These are phyloP conservation scores for Fibroporia radiculosa DNA, from an alignment of 768 basidiomycete species.

Conservation along the genomic window DNA sequence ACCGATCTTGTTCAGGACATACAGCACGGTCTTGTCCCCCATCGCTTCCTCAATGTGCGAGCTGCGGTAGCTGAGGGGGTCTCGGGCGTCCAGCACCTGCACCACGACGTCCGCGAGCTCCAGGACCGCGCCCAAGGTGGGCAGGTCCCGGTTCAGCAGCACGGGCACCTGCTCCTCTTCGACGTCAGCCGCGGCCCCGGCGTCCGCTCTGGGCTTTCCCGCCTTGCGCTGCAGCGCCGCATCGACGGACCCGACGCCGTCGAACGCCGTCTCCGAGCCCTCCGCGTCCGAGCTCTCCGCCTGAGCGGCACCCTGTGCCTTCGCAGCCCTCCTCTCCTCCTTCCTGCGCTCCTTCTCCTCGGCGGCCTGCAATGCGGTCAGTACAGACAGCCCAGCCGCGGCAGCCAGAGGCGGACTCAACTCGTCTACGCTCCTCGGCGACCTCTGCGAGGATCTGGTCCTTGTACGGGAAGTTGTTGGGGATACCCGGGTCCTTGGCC, in stretches of 20 bases:
- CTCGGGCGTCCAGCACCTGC: slow-evolving; percentile 78
- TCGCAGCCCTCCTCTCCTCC: slow-evolving; percentile 52
- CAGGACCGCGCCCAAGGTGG: slow-evolving; percentile 58
- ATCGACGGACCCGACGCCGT: slow-evolving; percentile 37
- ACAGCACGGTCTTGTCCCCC: slow-evolving; percentile 40
- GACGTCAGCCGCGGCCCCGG: slow-evolving; percentile 15
- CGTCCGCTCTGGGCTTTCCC: slow-evolving; percentile 1
- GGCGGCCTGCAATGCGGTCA: slow-evolving; percentile 40
- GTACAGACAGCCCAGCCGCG: background rate
- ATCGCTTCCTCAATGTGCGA: slow-evolving; percentile 48
- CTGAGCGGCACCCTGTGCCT: slow-evolving; percentile 20
- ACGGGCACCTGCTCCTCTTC: slow-evolving; percentile 49
- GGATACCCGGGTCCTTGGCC: slow-evolving; percentile 88
- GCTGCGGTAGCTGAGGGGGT: slow-evolving; percentile 69
- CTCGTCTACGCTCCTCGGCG: slow-evolving; percentile 69
- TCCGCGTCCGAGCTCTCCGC: slow-evolving; percentile 18
- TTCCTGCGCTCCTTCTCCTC: slow-evolving; percentile 68
- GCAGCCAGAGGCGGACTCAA: slow-evolving; percentile 37
- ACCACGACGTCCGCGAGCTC: slow-evolving; percentile 73
- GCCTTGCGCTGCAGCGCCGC: background rate
- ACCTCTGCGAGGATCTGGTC: slow-evolving; percentile 91
- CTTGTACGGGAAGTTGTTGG: slow-evolving; percentile 90
- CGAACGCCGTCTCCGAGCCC: slow-evolving; percentile 27
- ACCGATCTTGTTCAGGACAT: slow-evolving; percentile 90
- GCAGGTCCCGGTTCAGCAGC: slow-evolving; percentile 55